Evolutionary conservation across 495 filamentous ascomycete genomes (phyloP).

Genomic region (Mycothermus thermophilus): DNA sequence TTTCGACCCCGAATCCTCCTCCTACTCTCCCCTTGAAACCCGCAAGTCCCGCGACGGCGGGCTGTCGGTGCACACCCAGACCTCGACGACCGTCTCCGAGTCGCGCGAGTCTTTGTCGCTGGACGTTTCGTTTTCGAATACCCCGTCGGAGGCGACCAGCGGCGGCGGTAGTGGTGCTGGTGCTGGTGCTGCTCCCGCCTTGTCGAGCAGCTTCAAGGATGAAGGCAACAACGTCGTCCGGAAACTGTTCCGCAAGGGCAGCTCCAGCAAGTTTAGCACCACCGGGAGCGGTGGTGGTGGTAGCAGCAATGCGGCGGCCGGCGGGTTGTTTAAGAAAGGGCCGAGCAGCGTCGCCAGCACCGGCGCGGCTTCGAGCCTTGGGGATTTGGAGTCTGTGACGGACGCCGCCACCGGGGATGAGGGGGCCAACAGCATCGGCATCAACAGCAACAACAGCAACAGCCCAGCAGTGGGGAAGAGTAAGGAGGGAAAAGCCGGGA

Average conservation of each 20-base stretch:
- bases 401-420: constrained; percentile 20
- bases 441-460: not conserved
- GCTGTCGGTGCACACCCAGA: constrained; percentile 42
- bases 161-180: no score
- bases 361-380: not conserved
- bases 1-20: constrained; percentile 31
- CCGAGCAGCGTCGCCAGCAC: constrained; percentile 34
- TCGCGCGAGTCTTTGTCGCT: constrained; percentile 55
- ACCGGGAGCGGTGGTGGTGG: constrained; percentile 47
- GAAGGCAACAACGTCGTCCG: constrained; percentile 39
- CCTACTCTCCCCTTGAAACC: constrained; percentile 44
- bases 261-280: constrained; percentile 64
- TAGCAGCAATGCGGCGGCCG: constrained; percentile 49
- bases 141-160: constrained; percentile 45
- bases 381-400: constrained; percentile 27
- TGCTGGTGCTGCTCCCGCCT: no score
- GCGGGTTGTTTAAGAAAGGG: constrained; percentile 48
- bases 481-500: constrained; percentile 21
- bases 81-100: constrained; percentile 45
- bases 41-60: constrained; percentile 44
- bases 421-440: constrained; percentile 21
- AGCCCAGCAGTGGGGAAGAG: constrained; percentile 11
- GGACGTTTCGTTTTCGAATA: constrained; percentile 52
- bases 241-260: constrained; percentile 66
- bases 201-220: constrained; percentile 27